These are phyloP conservation scores for Orbilia quercus DNA, from an alignment of 2,329 filamentous ascomycete genomes.

Conservation along the genomic window DNA sequence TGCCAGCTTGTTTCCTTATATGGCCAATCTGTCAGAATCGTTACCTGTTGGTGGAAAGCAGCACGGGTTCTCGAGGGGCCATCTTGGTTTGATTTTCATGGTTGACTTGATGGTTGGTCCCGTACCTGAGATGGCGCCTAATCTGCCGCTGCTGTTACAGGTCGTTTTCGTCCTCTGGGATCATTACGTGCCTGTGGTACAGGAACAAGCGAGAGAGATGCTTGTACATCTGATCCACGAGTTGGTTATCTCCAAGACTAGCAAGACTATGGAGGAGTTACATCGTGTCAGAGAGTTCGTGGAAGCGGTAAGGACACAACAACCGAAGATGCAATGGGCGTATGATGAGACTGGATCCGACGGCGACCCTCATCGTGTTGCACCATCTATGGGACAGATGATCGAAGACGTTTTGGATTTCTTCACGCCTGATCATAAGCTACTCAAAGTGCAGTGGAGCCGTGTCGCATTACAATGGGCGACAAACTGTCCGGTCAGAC, in stretches of 20 bases:
- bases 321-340: slow-evolving; percentile 86
- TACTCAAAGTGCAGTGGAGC: slow-evolving; percentile 90
- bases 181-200: slow-evolving; percentile 92
- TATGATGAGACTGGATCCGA: slow-evolving; percentile 90
- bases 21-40: slow-evolving; percentile 82
- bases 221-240: slow-evolving; percentile 97
- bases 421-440: slow-evolving; percentile 84
- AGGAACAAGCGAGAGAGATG: slow-evolving; percentile 97
- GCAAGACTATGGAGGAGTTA: slow-evolving; percentile 77
- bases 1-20: slow-evolving; percentile 80
- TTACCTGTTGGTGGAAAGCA: slow-evolving; percentile 91
- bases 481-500: slow-evolving; percentile 92
- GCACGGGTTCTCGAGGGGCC: slow-evolving; percentile 88
- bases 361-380: slow-evolving; percentile 81
- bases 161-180: slow-evolving; percentile 96
- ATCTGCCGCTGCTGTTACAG: slow-evolving; percentile 86
- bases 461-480: slow-evolving; percentile 93
- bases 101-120: slow-evolving; percentile 97
- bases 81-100: slow-evolving; percentile 89
- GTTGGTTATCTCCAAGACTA: slow-evolving; percentile 76
- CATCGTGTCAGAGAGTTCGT: slow-evolving; percentile 74
- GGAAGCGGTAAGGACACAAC: slow-evolving; percentile 86
- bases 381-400: slow-evolving; percentile 85
- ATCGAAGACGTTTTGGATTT: slow-evolving; percentile 84
- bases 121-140: slow-evolving; percentile 80